These are phyloP conservation scores for Reticulascus tulasneorum DNA, from an alignment of 2,329 filamentous ascomycete species.

Conservation along the genomic window DNA sequence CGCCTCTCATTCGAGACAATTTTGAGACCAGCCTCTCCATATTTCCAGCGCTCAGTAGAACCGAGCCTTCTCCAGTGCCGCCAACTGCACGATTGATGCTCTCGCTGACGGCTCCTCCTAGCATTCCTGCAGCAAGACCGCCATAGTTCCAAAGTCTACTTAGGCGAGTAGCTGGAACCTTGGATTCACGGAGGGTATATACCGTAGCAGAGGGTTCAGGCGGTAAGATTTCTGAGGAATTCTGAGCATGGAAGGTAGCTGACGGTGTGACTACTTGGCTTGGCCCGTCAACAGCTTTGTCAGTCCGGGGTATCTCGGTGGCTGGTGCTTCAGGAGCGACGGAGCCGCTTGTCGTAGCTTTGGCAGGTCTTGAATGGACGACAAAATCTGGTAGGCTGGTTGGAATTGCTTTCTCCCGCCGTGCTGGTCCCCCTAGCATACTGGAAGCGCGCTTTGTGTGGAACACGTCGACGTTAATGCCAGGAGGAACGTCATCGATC, in stretches of 20 bases:
- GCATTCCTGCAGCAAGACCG: constrained; percentile 90
- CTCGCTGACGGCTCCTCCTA: constrained; percentile 86
- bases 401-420: constrained; percentile 10
- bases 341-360: no score
- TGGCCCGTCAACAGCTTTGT: no score
- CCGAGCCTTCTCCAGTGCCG: constrained; percentile 62
- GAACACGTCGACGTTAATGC: constrained; percentile 44
- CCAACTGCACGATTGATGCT: constrained; percentile 76
- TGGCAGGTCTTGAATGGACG: constrained; percentile 4
- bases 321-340: no score
- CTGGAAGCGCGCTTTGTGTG: constrained; percentile 42
- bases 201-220: constrained; percentile 1
- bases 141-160: constrained; percentile 93
- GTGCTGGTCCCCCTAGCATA: constrained; percentile 27
- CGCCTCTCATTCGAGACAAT: constrained; percentile 92
- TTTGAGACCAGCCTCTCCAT: constrained; percentile 92
- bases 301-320: no score
- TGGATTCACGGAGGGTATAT: constrained; percentile 77
- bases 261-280: no score
- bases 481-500: constrained; percentile 32
- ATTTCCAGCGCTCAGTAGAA: constrained; percentile 84
- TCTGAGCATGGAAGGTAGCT: no score
- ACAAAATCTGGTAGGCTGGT: constrained; percentile 19
- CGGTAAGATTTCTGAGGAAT: no score
- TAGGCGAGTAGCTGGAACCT: constrained; percentile 82